These are phyloP conservation scores for Petrea volubilis DNA, from an alignment of 257 asterid species.

Conservation along the genomic window DNA sequence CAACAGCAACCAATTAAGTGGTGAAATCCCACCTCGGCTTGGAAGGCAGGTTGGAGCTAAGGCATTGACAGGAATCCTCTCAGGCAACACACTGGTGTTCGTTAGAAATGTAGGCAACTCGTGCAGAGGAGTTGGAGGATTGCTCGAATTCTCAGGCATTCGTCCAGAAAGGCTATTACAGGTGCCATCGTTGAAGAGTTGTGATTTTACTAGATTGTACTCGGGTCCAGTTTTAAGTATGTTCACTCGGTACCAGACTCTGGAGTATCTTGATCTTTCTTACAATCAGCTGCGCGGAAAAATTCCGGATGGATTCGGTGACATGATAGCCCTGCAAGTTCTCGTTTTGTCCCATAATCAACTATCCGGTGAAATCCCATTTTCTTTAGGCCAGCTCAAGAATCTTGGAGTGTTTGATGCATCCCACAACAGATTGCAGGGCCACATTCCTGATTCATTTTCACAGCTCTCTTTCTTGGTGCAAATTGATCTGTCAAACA, in stretches of 20 bases:
- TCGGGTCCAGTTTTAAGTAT: constrained; percentile 86
- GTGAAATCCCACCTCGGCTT: constrained; percentile 84
- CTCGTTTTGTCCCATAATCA: constrained; percentile 78
- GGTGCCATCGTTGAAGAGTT: constrained; percentile 75
- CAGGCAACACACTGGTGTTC: constrained; percentile 85
- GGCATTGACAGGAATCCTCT: constrained; percentile 73
- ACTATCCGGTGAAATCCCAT: constrained; percentile 86
- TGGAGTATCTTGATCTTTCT: constrained; percentile 91
- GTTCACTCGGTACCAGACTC: constrained; percentile 76
- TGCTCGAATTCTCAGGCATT: constrained; percentile 85
- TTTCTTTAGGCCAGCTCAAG: constrained; percentile 72
- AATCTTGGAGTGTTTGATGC: constrained; percentile 94
- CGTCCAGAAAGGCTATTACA: constrained; percentile 78
- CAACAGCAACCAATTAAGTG: constrained; percentile 67
- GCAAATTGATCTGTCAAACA: constrained; percentile 83
- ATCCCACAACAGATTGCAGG: constrained; percentile 84
- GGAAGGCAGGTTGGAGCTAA: constrained; percentile 85
- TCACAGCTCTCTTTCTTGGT: constrained; percentile 78
- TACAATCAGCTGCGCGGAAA: constrained; percentile 83
- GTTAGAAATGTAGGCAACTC: constrained; percentile 87
- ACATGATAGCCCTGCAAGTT: constrained; percentile 89
- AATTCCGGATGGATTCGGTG: constrained; percentile 88
- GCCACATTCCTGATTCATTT: constrained; percentile 84
- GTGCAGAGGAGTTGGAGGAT: constrained; percentile 92
- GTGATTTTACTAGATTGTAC: constrained; percentile 81